Base-by-base conservation (phyloP, 768 basidiomycete genomes). In the Lentinula lateritia region DNA sequence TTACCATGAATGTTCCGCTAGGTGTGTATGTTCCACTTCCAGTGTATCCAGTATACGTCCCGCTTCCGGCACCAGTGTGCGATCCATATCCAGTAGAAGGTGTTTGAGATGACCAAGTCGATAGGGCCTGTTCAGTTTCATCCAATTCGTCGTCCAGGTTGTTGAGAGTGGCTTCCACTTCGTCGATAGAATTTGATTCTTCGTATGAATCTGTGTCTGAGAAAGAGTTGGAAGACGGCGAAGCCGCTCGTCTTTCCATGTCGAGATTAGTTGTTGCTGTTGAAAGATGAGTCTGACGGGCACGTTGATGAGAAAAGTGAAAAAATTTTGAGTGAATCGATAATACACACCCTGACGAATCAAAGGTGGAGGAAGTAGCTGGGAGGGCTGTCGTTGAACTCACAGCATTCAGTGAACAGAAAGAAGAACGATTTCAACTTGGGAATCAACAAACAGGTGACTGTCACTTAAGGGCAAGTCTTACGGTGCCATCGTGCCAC, bases 111-210 rank as follows among this genome's bases (percentile, higher is more conserved):
- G 83, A 83, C 89, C 89, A 90, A 64, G 86, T 76, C 0, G 85
- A 81, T 52, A 89, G 78, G 2, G 83, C 81, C 56, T 87, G 82
- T 67, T 91, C 87, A 0, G 87, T 81, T 48, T 82, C 78, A 60
- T 86, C 82, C 34, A 90, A 69, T 59, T 91, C 86, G 46, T 89
- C 75, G 62, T 92, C 90, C 20, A 92, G 73, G 59, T 81, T 79
- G 50, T 78, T 85, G 52, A 92, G 79, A 15, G 84, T 79, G 18
- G 83, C 84, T 70, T 91, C 88, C 16, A 92, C 88, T 70, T 91
- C 79, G 65, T 73, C 72, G 18, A 78, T 60, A 0, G 81, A 83
- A 63, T 81, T 70, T 63, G 79, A 81, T 62, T 82, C 90, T 45
- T 85, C 81, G 66, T 89, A 82, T 2, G 84, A 82, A 67, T 89